Conservation (phyloP, 2,329 filamentous ascomycete species). For the Colletotrichum sp. region DNA sequence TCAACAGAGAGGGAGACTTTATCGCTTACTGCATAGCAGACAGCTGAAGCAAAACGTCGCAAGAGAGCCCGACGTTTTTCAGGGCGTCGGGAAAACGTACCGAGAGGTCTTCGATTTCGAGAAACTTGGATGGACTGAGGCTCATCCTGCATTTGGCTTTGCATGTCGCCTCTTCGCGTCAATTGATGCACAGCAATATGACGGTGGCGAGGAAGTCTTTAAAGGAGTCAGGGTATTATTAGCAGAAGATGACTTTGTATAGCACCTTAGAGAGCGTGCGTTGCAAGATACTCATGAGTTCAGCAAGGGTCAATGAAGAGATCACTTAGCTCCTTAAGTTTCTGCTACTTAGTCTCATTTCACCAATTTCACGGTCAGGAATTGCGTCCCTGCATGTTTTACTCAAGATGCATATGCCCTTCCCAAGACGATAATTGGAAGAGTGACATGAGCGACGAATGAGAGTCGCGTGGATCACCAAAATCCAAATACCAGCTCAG, state of each 20-base stretch:
- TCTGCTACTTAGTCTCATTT: too few relatives aligned
- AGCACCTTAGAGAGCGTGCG: background rate
- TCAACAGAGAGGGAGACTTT: slow-evolving; percentile 24
- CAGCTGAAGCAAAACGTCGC: slow-evolving; percentile 20
- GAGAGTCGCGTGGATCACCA: too few relatives aligned
- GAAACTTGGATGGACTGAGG: slow-evolving; percentile 30
- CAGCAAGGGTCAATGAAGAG: too few relatives aligned
- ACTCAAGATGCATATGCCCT: too few relatives aligned
- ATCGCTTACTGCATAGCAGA: slow-evolving; percentile 22
- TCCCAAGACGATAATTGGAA: too few relatives aligned
- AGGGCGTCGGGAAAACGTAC: slow-evolving; percentile 31
- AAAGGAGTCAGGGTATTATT: slow-evolving; percentile 29
- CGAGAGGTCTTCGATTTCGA: slow-evolving; percentile 35
- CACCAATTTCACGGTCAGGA: too few relatives aligned
- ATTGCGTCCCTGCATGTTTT: too few relatives aligned
- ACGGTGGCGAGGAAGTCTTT: slow-evolving; percentile 20
- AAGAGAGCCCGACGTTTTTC: slow-evolving; percentile 30
- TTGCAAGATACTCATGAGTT: background rate
- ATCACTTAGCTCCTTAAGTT: too few relatives aligned
- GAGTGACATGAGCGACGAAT: too few relatives aligned
- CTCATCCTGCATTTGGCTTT: slow-evolving; percentile 34
- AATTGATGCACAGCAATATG: slow-evolving; percentile 31
- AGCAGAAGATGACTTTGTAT: slow-evolving; percentile 23
- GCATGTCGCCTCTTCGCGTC: slow-evolving; percentile 29
- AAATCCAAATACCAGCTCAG: too few relatives aligned